These are phyloP conservation scores for Amyloporia xantha DNA, from an alignment of 768 basidiomycete genomes.

Conservation along the genomic window DNA sequence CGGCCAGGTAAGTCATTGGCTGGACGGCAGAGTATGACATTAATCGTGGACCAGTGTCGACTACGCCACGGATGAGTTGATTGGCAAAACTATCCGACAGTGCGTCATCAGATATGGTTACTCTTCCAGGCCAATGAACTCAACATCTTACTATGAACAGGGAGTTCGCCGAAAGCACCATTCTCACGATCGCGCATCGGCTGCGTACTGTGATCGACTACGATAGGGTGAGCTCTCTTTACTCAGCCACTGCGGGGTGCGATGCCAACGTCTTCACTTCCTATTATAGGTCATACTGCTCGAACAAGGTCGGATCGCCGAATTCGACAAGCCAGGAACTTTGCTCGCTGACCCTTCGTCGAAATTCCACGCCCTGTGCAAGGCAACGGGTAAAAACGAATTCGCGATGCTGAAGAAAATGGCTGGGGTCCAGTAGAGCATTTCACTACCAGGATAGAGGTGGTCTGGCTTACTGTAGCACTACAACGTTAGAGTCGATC, in stretches of 20 bases:
- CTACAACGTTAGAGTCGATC: too few species aligned
- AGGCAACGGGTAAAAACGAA: slow-evolving; percentile 67
- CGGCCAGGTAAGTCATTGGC: slow-evolving; percentile 43
- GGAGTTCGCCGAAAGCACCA: slow-evolving; percentile 75
- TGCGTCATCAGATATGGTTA: slow-evolving; percentile 31
- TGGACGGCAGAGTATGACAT: not conserved
- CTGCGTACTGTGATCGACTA: slow-evolving; percentile 80
- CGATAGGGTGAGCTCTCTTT: slow-evolving; percentile 51
- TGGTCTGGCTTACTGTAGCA: too few species aligned
- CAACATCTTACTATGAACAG: slow-evolving; percentile 25
- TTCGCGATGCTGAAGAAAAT: slow-evolving; percentile 63
- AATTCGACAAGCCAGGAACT: slow-evolving; percentile 60
- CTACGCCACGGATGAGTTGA: slow-evolving; percentile 85
- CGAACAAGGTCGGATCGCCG: slow-evolving; percentile 71
- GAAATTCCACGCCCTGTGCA: slow-evolving; percentile 62
- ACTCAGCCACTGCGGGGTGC: not conserved
- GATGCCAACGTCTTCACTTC: slow-evolving; percentile 1
- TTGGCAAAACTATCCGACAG: slow-evolving; percentile 76
- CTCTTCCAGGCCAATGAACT: too few species aligned
- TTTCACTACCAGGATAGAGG: too few species aligned
- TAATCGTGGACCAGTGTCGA: slow-evolving; percentile 45
- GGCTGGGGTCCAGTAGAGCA: slow-evolving; percentile 41
- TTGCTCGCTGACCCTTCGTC: slow-evolving; percentile 52
- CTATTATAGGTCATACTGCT: slow-evolving; percentile 62
- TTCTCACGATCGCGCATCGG: slow-evolving; percentile 78